Conservation (phyloP, 345 rosid species). For the Capsella bursapastoris region DNA sequence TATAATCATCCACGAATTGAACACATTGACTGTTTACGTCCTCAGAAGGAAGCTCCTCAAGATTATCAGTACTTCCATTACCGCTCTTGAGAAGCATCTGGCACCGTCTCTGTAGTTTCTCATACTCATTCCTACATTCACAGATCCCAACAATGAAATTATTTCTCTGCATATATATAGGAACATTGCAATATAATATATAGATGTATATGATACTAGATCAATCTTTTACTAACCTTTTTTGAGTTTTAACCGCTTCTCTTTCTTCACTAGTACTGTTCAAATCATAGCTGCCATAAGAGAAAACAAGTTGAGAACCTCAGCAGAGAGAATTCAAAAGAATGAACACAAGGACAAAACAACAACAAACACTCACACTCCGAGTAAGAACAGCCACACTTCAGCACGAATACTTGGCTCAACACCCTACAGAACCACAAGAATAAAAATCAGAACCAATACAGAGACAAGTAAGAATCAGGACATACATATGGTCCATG, state of each 20-base stretch:
- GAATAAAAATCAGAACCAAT: conserved; percentile 21
- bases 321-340: not conserved
- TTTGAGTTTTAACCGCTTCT: conserved; percentile 57
- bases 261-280: conserved; percentile 85
- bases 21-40: conserved; percentile 57
- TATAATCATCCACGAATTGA: conserved; percentile 56
- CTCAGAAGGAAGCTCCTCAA: conserved; percentile 67
- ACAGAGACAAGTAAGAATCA: conserved; percentile 21
- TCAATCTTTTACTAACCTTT: conserved; percentile 62
- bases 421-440: conserved; percentile 66
- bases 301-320: conserved; percentile 19
- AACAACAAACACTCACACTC: conserved; percentile 73
- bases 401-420: conserved; percentile 88
- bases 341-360: conserved; percentile 3
- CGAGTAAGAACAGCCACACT: conserved; percentile 98
- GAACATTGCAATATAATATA: too few relatives aligned
- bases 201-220: too few relatives aligned
- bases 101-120: conserved; percentile 78
- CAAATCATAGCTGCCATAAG: conserved; percentile 70
- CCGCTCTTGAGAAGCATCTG: conserved; percentile 54
- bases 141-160: conserved; percentile 23
- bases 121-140: conserved; percentile 81
- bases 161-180: not conserved
- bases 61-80: conserved; percentile 54
- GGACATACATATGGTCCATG: conserved; percentile 1